Conservation (phyloP, 2,329 filamentous ascomycete genomes). For the Aspergillus costaricaensis region DNA sequence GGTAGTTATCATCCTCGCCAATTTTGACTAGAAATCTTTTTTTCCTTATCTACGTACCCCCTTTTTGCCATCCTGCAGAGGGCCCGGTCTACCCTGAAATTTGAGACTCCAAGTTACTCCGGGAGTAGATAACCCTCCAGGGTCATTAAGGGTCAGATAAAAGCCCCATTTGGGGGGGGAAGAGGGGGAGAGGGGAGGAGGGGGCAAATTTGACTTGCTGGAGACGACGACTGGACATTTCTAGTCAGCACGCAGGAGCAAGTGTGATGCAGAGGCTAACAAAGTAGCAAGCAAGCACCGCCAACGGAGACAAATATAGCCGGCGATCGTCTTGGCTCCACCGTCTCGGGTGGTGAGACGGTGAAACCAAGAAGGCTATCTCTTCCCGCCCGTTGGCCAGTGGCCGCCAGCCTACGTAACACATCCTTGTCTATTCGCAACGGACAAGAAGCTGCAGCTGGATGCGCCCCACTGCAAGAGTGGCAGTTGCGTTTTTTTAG, state of each 20-base stretch:
- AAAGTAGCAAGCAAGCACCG: background rate
- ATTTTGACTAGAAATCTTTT: background rate
- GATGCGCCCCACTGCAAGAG: conserved; percentile 9
- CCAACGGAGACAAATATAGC: conserved; percentile 19
- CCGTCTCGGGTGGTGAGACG: conserved; percentile 14
- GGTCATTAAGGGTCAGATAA: background rate
- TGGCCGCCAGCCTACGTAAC: conserved; percentile 20
- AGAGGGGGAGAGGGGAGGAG: no score
- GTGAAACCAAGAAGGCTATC: conserved; percentile 20
- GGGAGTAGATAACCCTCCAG: background rate
- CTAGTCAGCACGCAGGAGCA: background rate
- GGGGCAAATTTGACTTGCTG: background rate
- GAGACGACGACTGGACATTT: no score
- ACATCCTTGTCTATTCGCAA: conserved; percentile 23
- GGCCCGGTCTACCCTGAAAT: conserved; percentile 1
- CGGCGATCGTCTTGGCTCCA: conserved; percentile 21
- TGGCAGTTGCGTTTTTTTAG: conserved; percentile 2
- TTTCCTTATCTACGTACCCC: background rate
- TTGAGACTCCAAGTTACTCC: conserved; percentile 5
- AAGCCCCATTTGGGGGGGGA: no score
- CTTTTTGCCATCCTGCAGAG: background rate
- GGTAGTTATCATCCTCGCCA: background rate
- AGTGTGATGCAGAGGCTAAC: conserved; percentile 1
- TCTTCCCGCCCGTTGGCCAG: conserved; percentile 15
- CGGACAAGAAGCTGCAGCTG: conserved; percentile 14